Conservation (phyloP, 2,329 filamentous ascomycete genomes). For the Fusarium acutatum region DNA sequence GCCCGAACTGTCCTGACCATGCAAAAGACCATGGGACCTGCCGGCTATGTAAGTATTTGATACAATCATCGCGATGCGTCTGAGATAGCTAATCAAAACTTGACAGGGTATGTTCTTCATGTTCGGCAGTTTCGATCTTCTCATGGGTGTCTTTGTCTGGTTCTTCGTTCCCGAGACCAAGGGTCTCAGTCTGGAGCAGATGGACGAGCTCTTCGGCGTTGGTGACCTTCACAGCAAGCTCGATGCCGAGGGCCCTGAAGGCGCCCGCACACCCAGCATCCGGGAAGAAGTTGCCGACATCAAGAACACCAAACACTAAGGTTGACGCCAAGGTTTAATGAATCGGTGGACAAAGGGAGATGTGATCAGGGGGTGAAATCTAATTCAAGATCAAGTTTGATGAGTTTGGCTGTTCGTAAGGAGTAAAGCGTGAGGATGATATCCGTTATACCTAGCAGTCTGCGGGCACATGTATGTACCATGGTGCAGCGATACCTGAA, state of each 20-base stretch:
- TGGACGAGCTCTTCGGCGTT: constrained; percentile 73
- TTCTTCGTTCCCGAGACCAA: constrained; percentile 78
- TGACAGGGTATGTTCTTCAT: constrained; percentile 71
- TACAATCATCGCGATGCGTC: background rate
- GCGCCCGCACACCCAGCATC: constrained; percentile 38
- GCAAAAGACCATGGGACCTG: constrained; percentile 62
- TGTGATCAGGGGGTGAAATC: background rate
- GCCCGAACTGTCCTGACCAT: constrained; percentile 71
- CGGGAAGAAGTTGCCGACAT: constrained; percentile 36
- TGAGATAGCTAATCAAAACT: constrained; percentile 1
- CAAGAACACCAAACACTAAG: constrained; percentile 20
- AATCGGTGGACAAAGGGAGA: background rate
- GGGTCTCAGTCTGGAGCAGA: constrained; percentile 68
- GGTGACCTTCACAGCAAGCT: constrained; percentile 52
- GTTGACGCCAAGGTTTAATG: background rate
- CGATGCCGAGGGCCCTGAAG: constrained; percentile 46
- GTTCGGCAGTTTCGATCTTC: constrained; percentile 71
- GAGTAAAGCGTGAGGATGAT: background rate
- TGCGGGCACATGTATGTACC: background rate
- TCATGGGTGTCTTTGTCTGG: constrained; percentile 72
- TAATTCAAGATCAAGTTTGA: background rate
- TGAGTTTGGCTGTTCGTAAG: background rate
- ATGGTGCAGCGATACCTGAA: background rate
- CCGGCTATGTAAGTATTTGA: constrained; percentile 50
- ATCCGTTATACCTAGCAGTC: background rate